These are phyloP conservation scores for Rhododendron ferrugineum DNA, from an alignment of 148 eudicot species.

Conservation along the genomic window DNA sequence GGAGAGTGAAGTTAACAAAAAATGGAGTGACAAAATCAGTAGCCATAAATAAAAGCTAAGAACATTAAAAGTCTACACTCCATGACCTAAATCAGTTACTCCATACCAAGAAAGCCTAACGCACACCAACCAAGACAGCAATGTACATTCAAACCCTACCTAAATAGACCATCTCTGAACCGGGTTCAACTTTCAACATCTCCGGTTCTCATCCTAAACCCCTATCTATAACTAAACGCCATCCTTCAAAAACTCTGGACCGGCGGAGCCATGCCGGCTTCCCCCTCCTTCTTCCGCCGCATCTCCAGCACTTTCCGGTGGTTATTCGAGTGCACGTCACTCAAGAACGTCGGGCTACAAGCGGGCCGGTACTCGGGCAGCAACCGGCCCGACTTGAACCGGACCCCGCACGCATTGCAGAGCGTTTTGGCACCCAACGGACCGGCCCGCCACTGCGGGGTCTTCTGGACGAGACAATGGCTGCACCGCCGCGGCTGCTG, in stretches of 20 bases:
- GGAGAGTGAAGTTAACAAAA: too few relatives aligned
- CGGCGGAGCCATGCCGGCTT: conserved; percentile 14
- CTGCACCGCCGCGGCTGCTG: conserved; percentile 31
- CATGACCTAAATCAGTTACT: not conserved
- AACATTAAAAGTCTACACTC: not conserved
- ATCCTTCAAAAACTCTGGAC: conserved; percentile 31
- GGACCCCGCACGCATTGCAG: conserved; percentile 50
- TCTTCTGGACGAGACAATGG: conserved; percentile 44
- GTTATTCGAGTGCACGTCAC: conserved; percentile 42
- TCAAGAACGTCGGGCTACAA: conserved; percentile 48
- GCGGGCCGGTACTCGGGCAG: conserved; percentile 39
- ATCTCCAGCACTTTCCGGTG: conserved; percentile 49
- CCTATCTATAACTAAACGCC: not conserved
- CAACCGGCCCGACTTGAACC: conserved; percentile 44
- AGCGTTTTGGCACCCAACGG: conserved; percentile 41
- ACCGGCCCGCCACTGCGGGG: conserved; percentile 50
- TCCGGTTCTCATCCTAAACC: not conserved
- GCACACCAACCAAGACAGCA: conserved; percentile 18
- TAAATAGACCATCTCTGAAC: conserved; percentile 3
- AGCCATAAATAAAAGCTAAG: not conserved
- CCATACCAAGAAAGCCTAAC: conserved; percentile 13
- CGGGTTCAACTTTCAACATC: not conserved
- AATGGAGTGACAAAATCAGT: too few relatives aligned
- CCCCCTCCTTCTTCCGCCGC: conserved; percentile 33
- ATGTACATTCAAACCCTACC: conserved; percentile 11